phyloP scores from a whole-genome alignment of 83 land plant species.

The Larix sibirica region DNA sequence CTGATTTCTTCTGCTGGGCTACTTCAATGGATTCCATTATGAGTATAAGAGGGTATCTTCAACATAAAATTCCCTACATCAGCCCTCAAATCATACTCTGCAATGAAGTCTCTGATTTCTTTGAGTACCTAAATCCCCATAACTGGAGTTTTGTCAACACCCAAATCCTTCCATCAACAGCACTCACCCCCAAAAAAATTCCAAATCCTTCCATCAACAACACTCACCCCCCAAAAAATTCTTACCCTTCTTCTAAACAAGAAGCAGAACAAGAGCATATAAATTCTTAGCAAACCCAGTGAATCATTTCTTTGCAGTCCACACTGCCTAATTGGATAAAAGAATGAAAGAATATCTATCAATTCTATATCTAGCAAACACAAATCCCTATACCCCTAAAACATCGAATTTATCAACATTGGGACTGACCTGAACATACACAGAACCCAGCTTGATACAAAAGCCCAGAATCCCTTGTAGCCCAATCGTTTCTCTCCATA shows the following conservation, averaged over 20 bases:
- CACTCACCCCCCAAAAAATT: background rate
- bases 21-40: background rate
- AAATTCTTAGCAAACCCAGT: background rate
- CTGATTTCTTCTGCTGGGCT: background rate
- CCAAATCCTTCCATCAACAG: background rate
- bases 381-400: background rate
- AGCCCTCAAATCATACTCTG: background rate
- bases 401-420: background rate
- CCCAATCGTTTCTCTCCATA: background rate
- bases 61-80: background rate
- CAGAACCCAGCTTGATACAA: background rate
- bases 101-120: background rate
- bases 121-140: background rate
- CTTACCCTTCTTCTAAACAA: background rate
- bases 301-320: no score
- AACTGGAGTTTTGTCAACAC: background rate
- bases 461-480: background rate
- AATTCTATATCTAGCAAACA: no score
- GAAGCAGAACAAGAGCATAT: background rate
- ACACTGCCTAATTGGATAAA: no score
- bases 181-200: background rate
- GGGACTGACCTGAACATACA: no score
- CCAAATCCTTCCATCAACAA: background rate
- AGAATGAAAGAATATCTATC: no score
- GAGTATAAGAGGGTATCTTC: background rate